Evolutionary conservation across 345 rosid genomes (phyloP).

Genomic region (Heritiera fomes): DNA sequence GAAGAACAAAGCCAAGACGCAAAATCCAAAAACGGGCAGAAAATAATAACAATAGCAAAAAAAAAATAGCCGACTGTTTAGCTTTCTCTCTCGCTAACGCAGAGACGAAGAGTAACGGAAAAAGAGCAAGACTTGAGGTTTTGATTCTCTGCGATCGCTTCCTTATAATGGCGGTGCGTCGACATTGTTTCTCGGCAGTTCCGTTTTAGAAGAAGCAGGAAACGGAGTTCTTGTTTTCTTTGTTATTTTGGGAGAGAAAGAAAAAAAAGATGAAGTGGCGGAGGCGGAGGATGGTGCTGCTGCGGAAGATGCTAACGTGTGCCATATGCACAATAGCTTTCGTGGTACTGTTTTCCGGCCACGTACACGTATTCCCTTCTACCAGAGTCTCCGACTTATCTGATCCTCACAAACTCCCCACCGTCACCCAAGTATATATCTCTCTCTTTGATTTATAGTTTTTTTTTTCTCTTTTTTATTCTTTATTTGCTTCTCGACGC

Average conservation of each 20-base stretch:
- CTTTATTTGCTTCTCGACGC: conserved; percentile 3
- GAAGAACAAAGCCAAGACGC: background rate
- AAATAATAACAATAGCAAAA: background rate
- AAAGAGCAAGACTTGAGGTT: background rate
- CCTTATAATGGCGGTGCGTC: conserved; percentile 11
- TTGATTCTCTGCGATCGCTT: background rate
- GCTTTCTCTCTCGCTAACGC: background rate
- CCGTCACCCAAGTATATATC: conserved; percentile 37
- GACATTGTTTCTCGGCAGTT: conserved; percentile 10
- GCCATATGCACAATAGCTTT: conserved; percentile 59
- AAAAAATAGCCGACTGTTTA: background rate
- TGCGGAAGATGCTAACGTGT: conserved; percentile 56
- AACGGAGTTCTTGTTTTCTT: background rate
- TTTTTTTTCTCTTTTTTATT: background rate
- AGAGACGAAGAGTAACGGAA: conserved; percentile 1
- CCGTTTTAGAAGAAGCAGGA: background rate
- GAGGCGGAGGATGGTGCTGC: conserved; percentile 44
- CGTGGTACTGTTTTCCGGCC: conserved; percentile 31
- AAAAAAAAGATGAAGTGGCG: conserved; percentile 32
- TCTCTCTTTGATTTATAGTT: background rate
- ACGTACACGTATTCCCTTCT: conserved; percentile 59
- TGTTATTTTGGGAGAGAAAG: background rate
- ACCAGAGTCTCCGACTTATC: conserved; percentile 41
- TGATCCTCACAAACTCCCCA: conserved; percentile 48
- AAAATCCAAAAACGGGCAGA: background rate